These are phyloP conservation scores for Ballota nigra DNA, from an alignment of 257 asterid genomes.

Conservation along the genomic window DNA sequence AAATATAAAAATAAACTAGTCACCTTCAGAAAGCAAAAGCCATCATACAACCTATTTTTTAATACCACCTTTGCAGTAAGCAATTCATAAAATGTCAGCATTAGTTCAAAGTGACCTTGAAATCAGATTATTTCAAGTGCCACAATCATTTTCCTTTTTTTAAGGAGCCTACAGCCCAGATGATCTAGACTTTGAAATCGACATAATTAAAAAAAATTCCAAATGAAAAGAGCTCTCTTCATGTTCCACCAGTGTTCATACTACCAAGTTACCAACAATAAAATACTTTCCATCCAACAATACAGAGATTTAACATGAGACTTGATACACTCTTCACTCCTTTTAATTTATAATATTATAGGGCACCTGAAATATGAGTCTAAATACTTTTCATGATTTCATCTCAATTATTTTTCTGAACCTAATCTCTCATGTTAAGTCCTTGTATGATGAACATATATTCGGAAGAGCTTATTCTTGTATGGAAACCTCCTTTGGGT, in stretches of 20 bases:
- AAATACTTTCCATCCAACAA: neutral
- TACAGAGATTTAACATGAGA: neutral
- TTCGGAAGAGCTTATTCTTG: neutral
- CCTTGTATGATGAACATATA: neutral
- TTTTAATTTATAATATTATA: neutral
- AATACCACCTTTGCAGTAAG: slow-evolving; percentile 1
- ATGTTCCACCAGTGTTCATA: neutral
- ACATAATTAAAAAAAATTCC: neutral
- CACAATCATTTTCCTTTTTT: neutral
- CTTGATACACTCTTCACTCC: neutral
- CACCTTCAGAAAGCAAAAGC: slow-evolving; percentile 17
- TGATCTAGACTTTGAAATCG: neutral
- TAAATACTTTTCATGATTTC: neutral
- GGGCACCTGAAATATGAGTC: neutral
- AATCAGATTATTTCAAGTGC: neutral
- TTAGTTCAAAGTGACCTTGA: neutral
- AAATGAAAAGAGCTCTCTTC: neutral
- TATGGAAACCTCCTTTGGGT: neutral
- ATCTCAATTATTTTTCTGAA: neutral
- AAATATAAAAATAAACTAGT: slow-evolving; percentile 19
- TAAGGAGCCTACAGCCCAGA: neutral
- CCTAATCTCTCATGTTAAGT: neutral
- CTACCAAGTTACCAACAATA: neutral
- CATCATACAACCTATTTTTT: slow-evolving; percentile 3
- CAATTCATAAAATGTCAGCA: slow-evolving; percentile 1